Percentiles rank a stretch among this genome's conserved stretches.
Conservation (phyloP, 306 rosid species). For the Carpinus viminea region DNA sequence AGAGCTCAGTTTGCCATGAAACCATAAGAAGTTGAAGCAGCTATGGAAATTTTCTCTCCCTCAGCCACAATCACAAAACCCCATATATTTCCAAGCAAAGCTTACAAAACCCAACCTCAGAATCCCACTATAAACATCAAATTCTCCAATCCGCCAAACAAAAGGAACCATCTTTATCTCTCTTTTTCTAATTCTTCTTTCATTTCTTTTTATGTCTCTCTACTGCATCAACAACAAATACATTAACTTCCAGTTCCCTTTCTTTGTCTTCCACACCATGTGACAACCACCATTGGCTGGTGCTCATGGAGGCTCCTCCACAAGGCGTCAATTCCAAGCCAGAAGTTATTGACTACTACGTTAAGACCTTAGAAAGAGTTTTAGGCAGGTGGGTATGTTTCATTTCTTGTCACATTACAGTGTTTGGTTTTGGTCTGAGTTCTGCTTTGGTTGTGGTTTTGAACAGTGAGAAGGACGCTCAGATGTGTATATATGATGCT, state of each 20-base stretch:
- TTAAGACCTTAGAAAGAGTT: slow-evolving; percentile 50
- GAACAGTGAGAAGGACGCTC: slow-evolving; percentile 74
- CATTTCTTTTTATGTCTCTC: slow-evolving; percentile 5
- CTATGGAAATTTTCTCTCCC: slow-evolving; percentile 50
- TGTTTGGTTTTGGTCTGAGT: slow-evolving; percentile 15
- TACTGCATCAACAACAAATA: slow-evolving; percentile 17
- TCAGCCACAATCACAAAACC: slow-evolving; percentile 32
- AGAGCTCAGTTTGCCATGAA: background rate
- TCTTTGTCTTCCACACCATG: slow-evolving; percentile 34
- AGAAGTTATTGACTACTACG: slow-evolving; percentile 56
- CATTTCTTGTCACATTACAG: background rate
- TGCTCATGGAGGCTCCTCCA: slow-evolving; percentile 66
- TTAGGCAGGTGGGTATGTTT: slow-evolving; percentile 55
- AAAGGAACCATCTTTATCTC: slow-evolving; percentile 17
- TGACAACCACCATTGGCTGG: slow-evolving; percentile 69
- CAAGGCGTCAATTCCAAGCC: slow-evolving; percentile 47
- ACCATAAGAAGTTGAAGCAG: background rate
- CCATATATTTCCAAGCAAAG: slow-evolving; percentile 33
- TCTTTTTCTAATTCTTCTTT: slow-evolving; percentile 32
- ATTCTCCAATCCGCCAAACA: slow-evolving; percentile 30
- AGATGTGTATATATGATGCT: slow-evolving; percentile 78
- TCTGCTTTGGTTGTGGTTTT: slow-evolving; percentile 27
- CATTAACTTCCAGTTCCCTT: slow-evolving; percentile 32
- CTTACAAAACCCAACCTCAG: slow-evolving; percentile 32
- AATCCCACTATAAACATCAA: slow-evolving; percentile 32